phyloP scores from a whole-genome alignment of 1,284 basidiomycete genomes.

The Papiliotrema nemorosa region DNA sequence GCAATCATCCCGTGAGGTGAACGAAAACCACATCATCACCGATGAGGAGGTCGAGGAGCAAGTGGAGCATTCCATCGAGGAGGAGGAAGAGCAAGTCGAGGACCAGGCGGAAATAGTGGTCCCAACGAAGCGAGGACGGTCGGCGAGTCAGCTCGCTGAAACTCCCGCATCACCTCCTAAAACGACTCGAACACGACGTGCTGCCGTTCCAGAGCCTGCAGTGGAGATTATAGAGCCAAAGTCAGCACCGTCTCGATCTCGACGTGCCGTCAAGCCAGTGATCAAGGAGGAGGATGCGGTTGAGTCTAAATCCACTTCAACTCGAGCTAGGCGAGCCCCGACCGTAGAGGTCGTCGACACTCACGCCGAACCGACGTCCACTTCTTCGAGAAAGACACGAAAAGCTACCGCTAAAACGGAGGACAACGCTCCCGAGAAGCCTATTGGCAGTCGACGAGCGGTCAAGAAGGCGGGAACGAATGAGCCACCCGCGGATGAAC shows the following conservation, averaged over 20 bases:
- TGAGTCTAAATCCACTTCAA: not conserved
- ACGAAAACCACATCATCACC: not conserved
- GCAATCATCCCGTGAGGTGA: too few species aligned
- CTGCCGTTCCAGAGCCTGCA: not conserved
- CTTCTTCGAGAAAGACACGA: too few species aligned
- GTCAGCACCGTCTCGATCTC: not conserved
- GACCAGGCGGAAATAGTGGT: slow-evolving; percentile 4
- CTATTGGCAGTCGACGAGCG: too few species aligned
- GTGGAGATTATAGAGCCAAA: not conserved
- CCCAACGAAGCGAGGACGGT: not conserved
- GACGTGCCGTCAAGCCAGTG: not conserved
- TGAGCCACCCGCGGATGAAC: not conserved
- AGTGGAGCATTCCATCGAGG: slow-evolving; percentile 5
- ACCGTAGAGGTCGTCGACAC: not conserved
- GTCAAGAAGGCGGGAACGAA: not conserved
- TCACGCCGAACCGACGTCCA: not conserved
- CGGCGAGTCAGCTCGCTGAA: not conserved
- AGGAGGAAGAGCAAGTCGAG: slow-evolving; percentile 2
- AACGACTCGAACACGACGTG: not conserved
- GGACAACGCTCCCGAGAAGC: too few species aligned
- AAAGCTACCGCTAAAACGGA: too few species aligned
- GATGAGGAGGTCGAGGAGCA: slow-evolving; percentile 4
- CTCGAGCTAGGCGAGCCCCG: not conserved
- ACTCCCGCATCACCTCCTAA: not conserved
- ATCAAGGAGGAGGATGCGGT: not conserved